Evolutionary conservation across 1,139 yeast species (phyloP).

Genomic region (Kodamaea fungicola): DNA sequence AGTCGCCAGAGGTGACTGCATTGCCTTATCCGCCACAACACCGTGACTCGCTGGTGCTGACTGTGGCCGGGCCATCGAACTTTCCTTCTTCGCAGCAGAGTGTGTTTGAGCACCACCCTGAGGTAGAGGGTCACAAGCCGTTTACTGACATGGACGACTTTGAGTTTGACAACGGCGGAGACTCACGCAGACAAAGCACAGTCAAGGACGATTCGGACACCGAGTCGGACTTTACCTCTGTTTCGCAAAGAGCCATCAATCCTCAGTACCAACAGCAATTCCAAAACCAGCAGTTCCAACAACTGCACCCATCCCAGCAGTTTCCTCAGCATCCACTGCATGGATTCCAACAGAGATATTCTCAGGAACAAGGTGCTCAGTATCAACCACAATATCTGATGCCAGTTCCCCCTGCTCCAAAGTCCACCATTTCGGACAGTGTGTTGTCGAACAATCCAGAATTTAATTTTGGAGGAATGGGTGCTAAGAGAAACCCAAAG

Average conservation of each 20-base stretch:
- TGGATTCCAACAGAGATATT: slow-evolving; percentile 10
- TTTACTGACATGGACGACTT: slow-evolving; percentile 41
- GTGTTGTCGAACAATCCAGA: slow-evolving; percentile 53
- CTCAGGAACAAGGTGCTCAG: slow-evolving; percentile 3
- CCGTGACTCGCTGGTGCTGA: slow-evolving; percentile 9
- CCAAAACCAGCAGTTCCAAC: slow-evolving; percentile 5
- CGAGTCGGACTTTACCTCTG: slow-evolving; percentile 70
- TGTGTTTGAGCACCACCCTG: slow-evolving; percentile 46
- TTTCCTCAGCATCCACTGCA: slow-evolving; percentile 11
- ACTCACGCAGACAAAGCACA: slow-evolving; percentile 3
- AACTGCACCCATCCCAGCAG: slow-evolving; percentile 6
- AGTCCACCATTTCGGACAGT: slow-evolving; percentile 43
- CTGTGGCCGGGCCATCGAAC: slow-evolving; percentile 5
- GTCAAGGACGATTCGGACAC: slow-evolving; percentile 25
- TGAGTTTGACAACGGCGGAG: slow-evolving; percentile 20
- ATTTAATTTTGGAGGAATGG: slow-evolving; percentile 20
- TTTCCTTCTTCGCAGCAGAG: slow-evolving; percentile 15
- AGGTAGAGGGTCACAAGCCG: slow-evolving; percentile 47
- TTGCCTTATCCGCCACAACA: slow-evolving; percentile 18
- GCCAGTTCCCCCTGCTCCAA: slow-evolving; percentile 9
- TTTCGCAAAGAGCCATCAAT: slow-evolving; percentile 75
- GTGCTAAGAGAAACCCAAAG: slow-evolving; percentile 6
- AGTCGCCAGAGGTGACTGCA: slow-evolving; percentile 16
- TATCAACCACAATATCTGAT: slow-evolving; percentile 5
- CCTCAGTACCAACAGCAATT: slow-evolving; percentile 39